These are phyloP conservation scores for Monosporascus sp. DNA, from an alignment of 2,329 filamentous ascomycete species.

Conservation along the genomic window DNA sequence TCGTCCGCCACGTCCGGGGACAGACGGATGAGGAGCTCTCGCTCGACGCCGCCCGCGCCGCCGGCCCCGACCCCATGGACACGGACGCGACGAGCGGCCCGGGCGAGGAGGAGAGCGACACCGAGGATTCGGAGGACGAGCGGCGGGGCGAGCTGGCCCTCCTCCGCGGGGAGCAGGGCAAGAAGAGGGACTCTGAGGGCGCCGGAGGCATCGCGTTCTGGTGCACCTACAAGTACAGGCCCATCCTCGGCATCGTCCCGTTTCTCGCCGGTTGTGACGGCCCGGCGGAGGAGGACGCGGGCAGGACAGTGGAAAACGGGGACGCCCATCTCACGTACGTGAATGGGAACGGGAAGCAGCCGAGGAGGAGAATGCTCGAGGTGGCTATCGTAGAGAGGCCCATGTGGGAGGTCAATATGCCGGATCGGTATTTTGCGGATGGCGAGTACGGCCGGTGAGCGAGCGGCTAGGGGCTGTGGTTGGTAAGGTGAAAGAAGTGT, in stretches of 20 bases:
- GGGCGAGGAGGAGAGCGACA: slow-evolving; percentile 23
- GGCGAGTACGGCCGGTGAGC: slow-evolving; percentile 44
- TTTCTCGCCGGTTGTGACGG: slow-evolving; percentile 15
- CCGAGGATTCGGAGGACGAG: slow-evolving; percentile 30
- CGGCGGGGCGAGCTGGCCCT: slow-evolving; percentile 25
- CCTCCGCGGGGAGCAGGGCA: slow-evolving; percentile 22
- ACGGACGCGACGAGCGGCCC: slow-evolving; percentile 22
- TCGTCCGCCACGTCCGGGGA: slow-evolving; percentile 16
- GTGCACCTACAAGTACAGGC: slow-evolving; percentile 88
- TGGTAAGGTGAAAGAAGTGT: too few relatives aligned
- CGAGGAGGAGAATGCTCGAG: slow-evolving; percentile 48
- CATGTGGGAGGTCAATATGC: slow-evolving; percentile 73
- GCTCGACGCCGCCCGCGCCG: slow-evolving; percentile 16
- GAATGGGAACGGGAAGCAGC: slow-evolving; percentile 7
- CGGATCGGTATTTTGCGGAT: slow-evolving; percentile 62
- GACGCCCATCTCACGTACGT: slow-evolving; percentile 24
- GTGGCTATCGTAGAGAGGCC: slow-evolving; percentile 86
- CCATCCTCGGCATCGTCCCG: slow-evolving; percentile 71
- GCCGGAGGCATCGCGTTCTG: slow-evolving; percentile 44
- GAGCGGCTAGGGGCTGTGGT: too few relatives aligned
- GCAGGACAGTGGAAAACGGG: slow-evolving; percentile 6
- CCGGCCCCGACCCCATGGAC: slow-evolving; percentile 21
- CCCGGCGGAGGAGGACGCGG: too few relatives aligned
- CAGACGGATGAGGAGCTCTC: slow-evolving; percentile 19
- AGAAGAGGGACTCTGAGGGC: slow-evolving; percentile 15